These are phyloP conservation scores for Botrytis aclada DNA, from an alignment of 2,329 filamentous ascomycete genomes.

Conservation along the genomic window DNA sequence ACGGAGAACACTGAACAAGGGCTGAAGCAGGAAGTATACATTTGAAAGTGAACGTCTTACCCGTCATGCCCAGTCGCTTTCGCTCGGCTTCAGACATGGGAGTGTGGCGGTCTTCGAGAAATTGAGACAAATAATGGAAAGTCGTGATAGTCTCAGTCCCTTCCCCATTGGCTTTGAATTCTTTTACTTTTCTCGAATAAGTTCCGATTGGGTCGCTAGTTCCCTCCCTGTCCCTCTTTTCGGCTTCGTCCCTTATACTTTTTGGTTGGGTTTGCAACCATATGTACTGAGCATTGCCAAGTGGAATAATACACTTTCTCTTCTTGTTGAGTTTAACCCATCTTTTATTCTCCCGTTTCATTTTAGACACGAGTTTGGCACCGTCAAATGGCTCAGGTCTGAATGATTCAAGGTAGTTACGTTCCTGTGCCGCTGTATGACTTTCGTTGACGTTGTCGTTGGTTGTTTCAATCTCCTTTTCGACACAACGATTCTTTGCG, in stretches of 20 bases:
- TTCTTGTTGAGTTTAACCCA: too few species aligned
- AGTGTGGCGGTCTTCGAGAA: not conserved
- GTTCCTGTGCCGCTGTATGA: not conserved
- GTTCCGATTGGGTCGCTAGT: not conserved
- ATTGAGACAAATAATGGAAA: not conserved
- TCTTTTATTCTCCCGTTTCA: too few species aligned
- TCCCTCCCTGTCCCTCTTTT: rapidly evolving
- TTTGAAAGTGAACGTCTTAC: too few species aligned
- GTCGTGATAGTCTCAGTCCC: rapidly evolving
- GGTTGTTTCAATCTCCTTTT: not conserved
- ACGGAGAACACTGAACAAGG: not conserved
- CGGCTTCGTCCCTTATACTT: rapidly evolving
- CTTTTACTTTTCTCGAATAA: too few species aligned
- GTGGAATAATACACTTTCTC: not conserved
- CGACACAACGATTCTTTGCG: not conserved
- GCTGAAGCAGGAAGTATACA: not conserved
- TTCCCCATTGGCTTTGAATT: not conserved
- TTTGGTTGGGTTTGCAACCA: not conserved
- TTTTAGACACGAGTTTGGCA: too few species aligned
- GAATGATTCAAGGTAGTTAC: not conserved
- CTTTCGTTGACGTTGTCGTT: not conserved
- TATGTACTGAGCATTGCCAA: not conserved
- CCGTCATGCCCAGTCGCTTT: not conserved
- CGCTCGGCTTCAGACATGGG: too few species aligned
- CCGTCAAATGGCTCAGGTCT: too few species aligned